phyloP scores from a whole-genome alignment of 2,329 filamentous ascomycete genomes.

The Verticillium alfalfae region DNA sequence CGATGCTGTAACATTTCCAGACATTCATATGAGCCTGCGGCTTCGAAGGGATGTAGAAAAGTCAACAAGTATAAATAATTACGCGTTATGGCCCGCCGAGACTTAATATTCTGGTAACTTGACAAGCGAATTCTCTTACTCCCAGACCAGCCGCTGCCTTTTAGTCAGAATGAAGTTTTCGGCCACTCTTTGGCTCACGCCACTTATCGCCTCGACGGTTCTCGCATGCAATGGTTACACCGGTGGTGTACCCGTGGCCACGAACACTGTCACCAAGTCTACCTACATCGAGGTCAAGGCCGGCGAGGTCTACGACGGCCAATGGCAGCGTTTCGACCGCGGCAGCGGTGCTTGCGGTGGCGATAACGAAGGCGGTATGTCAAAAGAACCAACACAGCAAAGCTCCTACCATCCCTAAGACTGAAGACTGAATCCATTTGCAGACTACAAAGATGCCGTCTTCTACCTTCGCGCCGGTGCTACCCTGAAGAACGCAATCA shows the following conservation, averaged over 20 bases:
- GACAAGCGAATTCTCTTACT: too few species aligned
- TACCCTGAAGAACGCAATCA: constrained; percentile 39
- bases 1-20: too few species aligned
- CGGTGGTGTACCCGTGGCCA: constrained; percentile 21
- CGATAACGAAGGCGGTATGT: constrained; percentile 28
- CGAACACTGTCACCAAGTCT: constrained; percentile 18
- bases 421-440: neutral
- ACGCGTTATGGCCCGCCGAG: too few species aligned
- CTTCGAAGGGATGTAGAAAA: too few species aligned
- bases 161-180: constrained; percentile 11
- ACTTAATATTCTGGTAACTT: too few species aligned
- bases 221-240: constrained; percentile 18
- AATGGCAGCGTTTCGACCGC: constrained; percentile 28
- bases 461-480: constrained; percentile 35
- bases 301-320: constrained; percentile 23
- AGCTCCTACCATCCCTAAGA: neutral
- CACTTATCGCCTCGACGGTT: constrained; percentile 10
- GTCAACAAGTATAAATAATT: too few species aligned
- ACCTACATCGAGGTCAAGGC: constrained; percentile 23
- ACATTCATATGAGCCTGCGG: too few species aligned
- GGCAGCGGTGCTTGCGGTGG: constrained; percentile 29
- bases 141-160: too few species aligned
- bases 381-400: neutral
- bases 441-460: constrained; percentile 33
- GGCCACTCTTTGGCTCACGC: neutral